Conservation (phyloP, 768 basidiomycete species). For the Podaxis carcinomalis region DNA sequence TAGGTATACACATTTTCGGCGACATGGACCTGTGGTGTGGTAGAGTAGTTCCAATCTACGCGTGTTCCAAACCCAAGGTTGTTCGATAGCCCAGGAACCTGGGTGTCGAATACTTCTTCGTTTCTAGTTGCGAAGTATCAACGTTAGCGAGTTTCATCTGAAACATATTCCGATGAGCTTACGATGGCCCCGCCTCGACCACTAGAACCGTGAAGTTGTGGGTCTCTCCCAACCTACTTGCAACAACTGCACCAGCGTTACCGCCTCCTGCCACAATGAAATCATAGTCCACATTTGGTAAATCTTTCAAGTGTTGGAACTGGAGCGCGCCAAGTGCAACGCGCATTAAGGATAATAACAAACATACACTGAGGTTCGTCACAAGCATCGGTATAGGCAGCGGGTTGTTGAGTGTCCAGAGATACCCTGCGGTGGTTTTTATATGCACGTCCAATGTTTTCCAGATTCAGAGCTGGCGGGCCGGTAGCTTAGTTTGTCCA, state of each 20-base stretch:
- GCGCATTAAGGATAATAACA: not conserved
- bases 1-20: slow-evolving; percentile 18
- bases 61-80: not conserved
- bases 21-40: slow-evolving; percentile 17
- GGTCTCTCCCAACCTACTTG: slow-evolving; percentile 17
- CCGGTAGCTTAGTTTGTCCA: too few species aligned
- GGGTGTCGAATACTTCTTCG: slow-evolving; percentile 6
- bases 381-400: not conserved
- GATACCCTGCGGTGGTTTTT: too few species aligned
- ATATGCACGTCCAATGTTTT: too few species aligned
- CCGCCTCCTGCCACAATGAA: slow-evolving; percentile 11
- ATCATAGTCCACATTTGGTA: not conserved
- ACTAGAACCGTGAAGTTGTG: slow-evolving; percentile 16
- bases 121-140: slow-evolving; percentile 1
- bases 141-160: not conserved
- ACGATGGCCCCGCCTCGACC: slow-evolving; percentile 18
- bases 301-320: not conserved
- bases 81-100: not conserved
- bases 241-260: slow-evolving; percentile 19
- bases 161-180: not conserved
- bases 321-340: not conserved
- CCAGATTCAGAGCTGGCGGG: too few species aligned
- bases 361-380: not conserved
- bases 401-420: too few species aligned
- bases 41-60: slow-evolving; percentile 20